Evolutionary conservation across 2,329 filamentous ascomycete species (phyloP).

Genomic region (Myriangium duriaei): DNA sequence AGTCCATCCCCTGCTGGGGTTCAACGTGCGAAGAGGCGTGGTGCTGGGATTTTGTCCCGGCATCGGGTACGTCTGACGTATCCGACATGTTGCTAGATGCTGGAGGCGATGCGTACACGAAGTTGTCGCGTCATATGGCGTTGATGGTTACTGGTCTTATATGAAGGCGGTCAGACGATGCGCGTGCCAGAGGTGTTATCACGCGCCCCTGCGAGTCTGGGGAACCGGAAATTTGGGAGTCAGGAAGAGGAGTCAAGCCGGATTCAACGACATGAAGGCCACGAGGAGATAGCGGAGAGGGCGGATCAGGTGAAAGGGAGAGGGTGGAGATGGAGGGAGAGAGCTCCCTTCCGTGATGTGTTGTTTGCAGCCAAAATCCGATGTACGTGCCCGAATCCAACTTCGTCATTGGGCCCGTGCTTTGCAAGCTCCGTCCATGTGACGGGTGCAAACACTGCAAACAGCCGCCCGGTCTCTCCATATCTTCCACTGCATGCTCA

Average conservation of each 20-base stretch:
- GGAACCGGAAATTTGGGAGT: neutral
- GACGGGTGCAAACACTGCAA: neutral
- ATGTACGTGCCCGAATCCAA: neutral
- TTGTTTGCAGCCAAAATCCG: neutral
- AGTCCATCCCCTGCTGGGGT: constrained; percentile 15
- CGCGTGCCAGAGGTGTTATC: neutral
- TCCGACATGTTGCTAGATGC: constrained; percentile 14
- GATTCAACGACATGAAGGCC: neutral
- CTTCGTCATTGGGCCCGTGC: neutral
- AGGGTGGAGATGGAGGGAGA: neutral
- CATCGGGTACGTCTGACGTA: constrained; percentile 13
- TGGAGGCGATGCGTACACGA: neutral
- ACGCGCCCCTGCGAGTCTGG: neutral
- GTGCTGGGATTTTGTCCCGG: constrained; percentile 7
- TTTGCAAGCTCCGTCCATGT: neutral
- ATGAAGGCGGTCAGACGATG: neutral
- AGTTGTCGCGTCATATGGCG: neutral
- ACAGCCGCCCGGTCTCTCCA: no score
- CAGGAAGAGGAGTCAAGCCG: no score
- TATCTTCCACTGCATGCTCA: no score
- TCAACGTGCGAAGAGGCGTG: neutral
- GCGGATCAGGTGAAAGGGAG: neutral
- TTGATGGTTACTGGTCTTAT: neutral
- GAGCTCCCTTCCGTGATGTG: neutral
- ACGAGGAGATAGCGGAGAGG: neutral